Base-by-base conservation (phyloP, 306 rosid genomes). In the Ceratonia siliqua region DNA sequence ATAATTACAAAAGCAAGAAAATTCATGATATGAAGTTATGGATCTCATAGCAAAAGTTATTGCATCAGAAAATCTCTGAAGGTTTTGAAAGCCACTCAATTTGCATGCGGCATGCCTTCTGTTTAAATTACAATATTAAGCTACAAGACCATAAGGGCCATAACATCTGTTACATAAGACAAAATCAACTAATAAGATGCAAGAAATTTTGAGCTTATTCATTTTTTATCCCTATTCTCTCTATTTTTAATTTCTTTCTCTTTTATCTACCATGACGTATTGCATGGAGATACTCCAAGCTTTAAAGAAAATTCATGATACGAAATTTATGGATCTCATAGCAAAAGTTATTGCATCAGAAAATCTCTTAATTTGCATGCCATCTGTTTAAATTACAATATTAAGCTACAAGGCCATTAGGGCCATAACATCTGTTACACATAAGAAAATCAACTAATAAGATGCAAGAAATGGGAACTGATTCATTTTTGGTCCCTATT, bases 71-170 rank as follows among this genome's bases (percentile, higher is more conserved):
- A 72, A 42, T 46, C 12, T 65, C 53, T 21, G n/a, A n/a, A n/a
- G n/a, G n/a, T n/a, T n/a, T n/a, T n/a, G n/a, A n/a, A n/a, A n/a
- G n/a, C n/a, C n/a, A n/a, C n/a, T n/a, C 49, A 78, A 39, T 21
- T 52, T 59, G n/a, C 42, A 17, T 8, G n/a, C n/a, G n/a, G n/a
- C n/a, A n/a, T n/a, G 49, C 13, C 57, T 41, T 20, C 32, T 62
- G n/a, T 39, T 78, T 17, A 18, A 32, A 78, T 38, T 38, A 35
- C 38, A 61, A 49, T 18, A 45, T 77, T 33, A 46, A 52, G 55
- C 27, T 2, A 54, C 54, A n/a, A 17, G 49, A 57, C 11, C 28
- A 70, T 15, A 78, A 69, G 39, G 49, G 57, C 11, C 28, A 70
- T 15, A 78, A 69, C 28, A 41, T 33, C 28, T 46, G 48, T 25